Percentiles rank a stretch among this genome's conserved stretches.
Evolutionary conservation across 495 filamentous ascomycete species (phyloP).

Genomic region (Trichoderma reesei): DNA sequence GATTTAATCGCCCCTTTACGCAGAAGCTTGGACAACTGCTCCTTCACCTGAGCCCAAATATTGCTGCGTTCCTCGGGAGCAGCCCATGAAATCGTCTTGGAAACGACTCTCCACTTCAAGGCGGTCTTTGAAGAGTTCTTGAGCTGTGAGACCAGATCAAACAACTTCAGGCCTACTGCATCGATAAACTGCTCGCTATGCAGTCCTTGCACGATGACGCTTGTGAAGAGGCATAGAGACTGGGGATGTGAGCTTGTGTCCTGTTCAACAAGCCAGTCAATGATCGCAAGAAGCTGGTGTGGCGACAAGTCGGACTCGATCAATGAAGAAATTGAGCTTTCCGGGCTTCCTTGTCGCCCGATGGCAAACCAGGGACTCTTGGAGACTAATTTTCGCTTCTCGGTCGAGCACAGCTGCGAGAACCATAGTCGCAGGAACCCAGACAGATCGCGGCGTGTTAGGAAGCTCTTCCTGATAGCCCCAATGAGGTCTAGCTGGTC

Average conservation of each 20-base stretch:
- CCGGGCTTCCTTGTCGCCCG: neutral
- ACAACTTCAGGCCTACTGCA: neutral
- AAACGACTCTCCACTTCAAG: slow-evolving; percentile 8
- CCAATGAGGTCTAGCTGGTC: slow-evolving; percentile 27
- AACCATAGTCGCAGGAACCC: slow-evolving; percentile 52
- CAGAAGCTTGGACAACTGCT: neutral
- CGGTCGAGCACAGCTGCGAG: slow-evolving; percentile 39
- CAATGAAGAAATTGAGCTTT: neutral
- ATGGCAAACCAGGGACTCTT: slow-evolving; percentile 5
- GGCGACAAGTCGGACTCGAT: neutral
- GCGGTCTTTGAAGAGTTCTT: neutral
- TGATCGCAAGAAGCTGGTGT: neutral
- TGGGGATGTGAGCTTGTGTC: neutral
- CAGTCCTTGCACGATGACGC: slow-evolving; percentile 1
- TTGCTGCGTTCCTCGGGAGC: neutral
- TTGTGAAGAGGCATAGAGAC: neutral
- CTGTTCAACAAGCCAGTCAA: neutral
- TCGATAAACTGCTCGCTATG: neutral
- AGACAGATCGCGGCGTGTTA: slow-evolving; percentile 44
- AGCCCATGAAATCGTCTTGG: neutral
- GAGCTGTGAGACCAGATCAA: neutral
- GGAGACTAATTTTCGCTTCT: slow-evolving; percentile 20
- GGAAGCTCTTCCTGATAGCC: slow-evolving; percentile 53
- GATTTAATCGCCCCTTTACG: neutral
- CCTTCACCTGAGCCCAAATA: slow-evolving; percentile 5